phyloP scores from a whole-genome alignment of 164 flowering plant species.

The Vitis rupestris region DNA sequence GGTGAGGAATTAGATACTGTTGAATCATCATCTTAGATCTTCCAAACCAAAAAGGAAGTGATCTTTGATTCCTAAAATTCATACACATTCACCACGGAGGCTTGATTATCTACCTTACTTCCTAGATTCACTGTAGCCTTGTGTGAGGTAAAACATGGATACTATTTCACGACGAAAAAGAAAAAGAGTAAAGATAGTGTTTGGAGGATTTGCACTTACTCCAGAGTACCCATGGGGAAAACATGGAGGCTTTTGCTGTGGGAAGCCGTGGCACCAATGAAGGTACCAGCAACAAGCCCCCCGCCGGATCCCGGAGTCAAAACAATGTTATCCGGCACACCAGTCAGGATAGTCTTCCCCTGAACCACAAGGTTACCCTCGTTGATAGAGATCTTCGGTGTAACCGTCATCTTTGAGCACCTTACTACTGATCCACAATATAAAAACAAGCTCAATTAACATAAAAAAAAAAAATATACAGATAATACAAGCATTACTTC shows the following conservation, averaged over 20 bases:
- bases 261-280: conserved; percentile 76
- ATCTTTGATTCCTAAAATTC: no score
- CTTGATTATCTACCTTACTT: no score
- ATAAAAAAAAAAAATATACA: not conserved
- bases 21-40: no score
- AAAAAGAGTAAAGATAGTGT: no score
- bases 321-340: conserved; percentile 84
- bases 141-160: no score
- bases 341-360: conserved; percentile 80
- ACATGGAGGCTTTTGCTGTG: conserved; percentile 77
- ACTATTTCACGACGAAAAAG: no score
- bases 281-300: conserved; percentile 68
- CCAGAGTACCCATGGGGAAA: conserved; percentile 80
- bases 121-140: no score
- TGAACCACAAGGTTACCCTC: conserved; percentile 89
- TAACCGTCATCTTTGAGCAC: conserved; percentile 70
- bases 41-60: no score
- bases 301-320: conserved; percentile 72
- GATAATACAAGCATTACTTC: not conserved
- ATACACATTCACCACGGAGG: no score
- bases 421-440: conserved; percentile 10
- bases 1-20: no score
- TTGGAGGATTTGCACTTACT: conserved; percentile 43
- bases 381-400: conserved; percentile 62
- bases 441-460: not conserved